Evolutionary conservation across 495 filamentous ascomycete genomes (phyloP), one percentile per base, ranked within the genome.

Genomic region (Clohesyomyces aquaticus): DNA sequence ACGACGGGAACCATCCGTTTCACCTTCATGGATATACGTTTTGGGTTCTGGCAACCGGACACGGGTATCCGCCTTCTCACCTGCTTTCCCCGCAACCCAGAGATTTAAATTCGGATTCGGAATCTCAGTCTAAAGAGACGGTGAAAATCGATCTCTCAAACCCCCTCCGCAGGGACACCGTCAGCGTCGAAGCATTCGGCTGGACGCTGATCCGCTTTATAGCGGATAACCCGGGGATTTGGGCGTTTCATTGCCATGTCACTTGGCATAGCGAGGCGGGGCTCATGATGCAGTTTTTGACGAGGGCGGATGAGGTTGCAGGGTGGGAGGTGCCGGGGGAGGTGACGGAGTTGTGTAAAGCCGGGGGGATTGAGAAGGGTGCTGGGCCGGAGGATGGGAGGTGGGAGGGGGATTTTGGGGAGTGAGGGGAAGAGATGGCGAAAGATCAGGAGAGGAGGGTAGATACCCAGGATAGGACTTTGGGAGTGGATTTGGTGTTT

Each of bases 211-310:
- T 76, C 1, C 26, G 72, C 11, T 69, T 76, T 19, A 50, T 67
- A 1, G 68, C 73, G 4, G 71, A 75, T 60, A 76, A 76, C 54
- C 62, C 74, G 28, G 74, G 74, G 4, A 58, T 68, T 1, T 74
- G 72, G 72, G 64, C 63, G 6, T 68, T 75, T 18, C 72, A 74
- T 60, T 74, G 73, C 48, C 72, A 75, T 66, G 46, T 61, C 77
- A 75, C 76, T 6, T 87, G 84, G 85, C 85, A 87, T 73, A 71
- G 74, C 6, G 82, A 85, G 60, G 81, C 81, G 16, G 84, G 84
- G 0, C 76, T 87, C 75, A 54, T 81, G 41, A 84, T 87, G 85
- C 83, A 85, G 71, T 81, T 87, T 62, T 50, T 84, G 62, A 74
- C 76, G n/a, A 71, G 75, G 26, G 57, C 73, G 19, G 81, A 84